A percentile compares a stretch with the other conserved stretches of the same genome.
phyloP scores from a whole-genome alignment of 192 early-diverging fungal genomes.

The Backusella tuberculispora region DNA sequence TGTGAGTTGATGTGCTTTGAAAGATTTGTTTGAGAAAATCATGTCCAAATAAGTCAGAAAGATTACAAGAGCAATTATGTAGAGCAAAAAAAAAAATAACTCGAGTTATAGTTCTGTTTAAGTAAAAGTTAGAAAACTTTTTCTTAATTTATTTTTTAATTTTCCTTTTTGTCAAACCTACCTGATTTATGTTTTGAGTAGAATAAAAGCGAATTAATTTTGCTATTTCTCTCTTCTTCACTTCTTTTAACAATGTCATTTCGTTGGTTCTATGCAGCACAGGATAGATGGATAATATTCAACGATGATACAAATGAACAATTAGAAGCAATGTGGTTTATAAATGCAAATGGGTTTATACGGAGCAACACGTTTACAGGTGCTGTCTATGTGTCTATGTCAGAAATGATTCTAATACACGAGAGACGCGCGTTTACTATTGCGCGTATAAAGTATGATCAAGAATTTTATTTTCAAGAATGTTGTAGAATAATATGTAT shows the following conservation, averaged over 20 bases:
- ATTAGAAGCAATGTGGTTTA: background rate
- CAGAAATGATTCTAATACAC: background rate
- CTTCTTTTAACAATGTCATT: background rate
- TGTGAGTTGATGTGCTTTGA: background rate
- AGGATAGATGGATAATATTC: background rate
- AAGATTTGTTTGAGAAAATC: background rate
- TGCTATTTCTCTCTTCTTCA: background rate
- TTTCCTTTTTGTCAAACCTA: too few species aligned
- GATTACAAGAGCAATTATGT: too few species aligned
- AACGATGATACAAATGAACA: background rate
- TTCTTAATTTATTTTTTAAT: too few species aligned
- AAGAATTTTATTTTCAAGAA: background rate
- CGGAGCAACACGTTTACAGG: background rate
- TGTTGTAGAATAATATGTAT: background rate
- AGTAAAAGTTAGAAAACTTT: too few species aligned
- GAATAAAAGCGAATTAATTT: background rate
- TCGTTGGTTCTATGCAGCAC: background rate
- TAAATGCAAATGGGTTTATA: background rate
- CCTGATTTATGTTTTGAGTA: background rate
- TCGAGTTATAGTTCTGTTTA: too few species aligned
- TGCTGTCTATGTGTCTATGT: background rate
- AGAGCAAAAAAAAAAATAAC: too few species aligned
- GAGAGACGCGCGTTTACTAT: background rate
- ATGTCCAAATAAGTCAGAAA: too few species aligned
- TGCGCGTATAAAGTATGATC: background rate